phyloP scores from a whole-genome alignment of 148 eudicot genomes.

The Vaccinium corymbosum region DNA sequence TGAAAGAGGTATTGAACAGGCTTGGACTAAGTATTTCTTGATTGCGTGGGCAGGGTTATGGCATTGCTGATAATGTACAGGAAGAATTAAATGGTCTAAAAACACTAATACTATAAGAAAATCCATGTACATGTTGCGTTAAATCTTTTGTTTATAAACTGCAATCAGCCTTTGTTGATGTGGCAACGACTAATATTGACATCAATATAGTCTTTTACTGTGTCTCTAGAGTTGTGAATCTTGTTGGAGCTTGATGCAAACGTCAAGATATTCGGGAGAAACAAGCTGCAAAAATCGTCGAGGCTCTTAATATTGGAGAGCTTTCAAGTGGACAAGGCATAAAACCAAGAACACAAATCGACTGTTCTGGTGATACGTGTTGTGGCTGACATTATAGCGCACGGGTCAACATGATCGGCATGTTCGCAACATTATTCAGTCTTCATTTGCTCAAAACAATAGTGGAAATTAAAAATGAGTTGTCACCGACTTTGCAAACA shows the following conservation, averaged over 20 bases:
- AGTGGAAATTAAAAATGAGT: background rate
- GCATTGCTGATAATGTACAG: background rate
- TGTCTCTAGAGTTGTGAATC: background rate
- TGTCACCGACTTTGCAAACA: background rate
- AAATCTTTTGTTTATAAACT: background rate
- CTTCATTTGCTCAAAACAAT: background rate
- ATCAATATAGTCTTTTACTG: background rate
- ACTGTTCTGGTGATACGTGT: background rate
- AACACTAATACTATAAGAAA: background rate
- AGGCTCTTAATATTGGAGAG: background rate
- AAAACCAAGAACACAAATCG: background rate
- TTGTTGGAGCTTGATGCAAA: background rate
- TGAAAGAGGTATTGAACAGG: background rate
- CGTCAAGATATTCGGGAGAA: background rate
- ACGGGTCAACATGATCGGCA: background rate
- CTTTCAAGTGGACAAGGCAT: constrained; percentile 1
- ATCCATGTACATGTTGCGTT: background rate
- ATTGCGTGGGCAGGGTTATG: background rate
- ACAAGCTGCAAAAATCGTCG: background rate
- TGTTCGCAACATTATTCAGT: background rate
- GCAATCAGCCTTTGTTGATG: background rate
- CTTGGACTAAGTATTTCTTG: background rate
- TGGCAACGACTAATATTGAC: background rate
- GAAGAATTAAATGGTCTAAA: background rate
- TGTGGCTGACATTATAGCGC: background rate